phyloP scores from a whole-genome alignment of 1,284 basidiomycete genomes.

The Mycosarcoma mackinlayi region DNA sequence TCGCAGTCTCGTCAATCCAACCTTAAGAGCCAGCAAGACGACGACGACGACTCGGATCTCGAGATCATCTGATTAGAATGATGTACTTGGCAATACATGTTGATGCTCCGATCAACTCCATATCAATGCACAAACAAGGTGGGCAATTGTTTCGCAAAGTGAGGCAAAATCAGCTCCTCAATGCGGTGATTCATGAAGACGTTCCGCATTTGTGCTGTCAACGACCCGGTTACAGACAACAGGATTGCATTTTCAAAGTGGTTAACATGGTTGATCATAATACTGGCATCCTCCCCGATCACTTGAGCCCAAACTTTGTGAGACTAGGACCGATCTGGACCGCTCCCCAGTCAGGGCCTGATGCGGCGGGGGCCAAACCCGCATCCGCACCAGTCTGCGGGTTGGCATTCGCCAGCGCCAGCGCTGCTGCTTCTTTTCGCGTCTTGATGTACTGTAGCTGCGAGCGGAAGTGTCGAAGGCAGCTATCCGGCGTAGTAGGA shows the following conservation, averaged over 20 bases:
- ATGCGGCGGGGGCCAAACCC: constrained; percentile 5
- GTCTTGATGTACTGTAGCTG: constrained; percentile 84
- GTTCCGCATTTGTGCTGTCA: no score
- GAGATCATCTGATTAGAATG: constrained; percentile 29
- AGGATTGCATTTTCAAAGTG: no score
- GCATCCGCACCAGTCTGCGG: constrained; percentile 35
- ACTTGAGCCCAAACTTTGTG: constrained; percentile 49
- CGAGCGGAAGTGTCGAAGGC: constrained; percentile 88
- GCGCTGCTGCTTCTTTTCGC: constrained; percentile 73
- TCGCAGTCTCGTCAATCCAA: background rate
- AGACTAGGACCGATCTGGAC: constrained; percentile 51
- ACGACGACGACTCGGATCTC: constrained; percentile 27
- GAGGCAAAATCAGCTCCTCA: no score
- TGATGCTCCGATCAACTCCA: no score
- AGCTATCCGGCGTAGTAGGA: constrained; percentile 89
- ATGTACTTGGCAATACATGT: no score
- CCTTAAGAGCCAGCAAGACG: background rate
- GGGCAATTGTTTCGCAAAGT: no score
- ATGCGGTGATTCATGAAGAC: no score
- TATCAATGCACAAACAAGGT: no score
- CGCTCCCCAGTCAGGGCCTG: constrained; percentile 60
- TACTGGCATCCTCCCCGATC: background rate
- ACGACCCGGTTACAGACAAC: no score
- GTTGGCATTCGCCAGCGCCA: constrained; percentile 26
- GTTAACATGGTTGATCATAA: no score